Base-by-base conservation (phyloP, 139 green algal genomes). In the Dunaliella primolecta region DNA sequence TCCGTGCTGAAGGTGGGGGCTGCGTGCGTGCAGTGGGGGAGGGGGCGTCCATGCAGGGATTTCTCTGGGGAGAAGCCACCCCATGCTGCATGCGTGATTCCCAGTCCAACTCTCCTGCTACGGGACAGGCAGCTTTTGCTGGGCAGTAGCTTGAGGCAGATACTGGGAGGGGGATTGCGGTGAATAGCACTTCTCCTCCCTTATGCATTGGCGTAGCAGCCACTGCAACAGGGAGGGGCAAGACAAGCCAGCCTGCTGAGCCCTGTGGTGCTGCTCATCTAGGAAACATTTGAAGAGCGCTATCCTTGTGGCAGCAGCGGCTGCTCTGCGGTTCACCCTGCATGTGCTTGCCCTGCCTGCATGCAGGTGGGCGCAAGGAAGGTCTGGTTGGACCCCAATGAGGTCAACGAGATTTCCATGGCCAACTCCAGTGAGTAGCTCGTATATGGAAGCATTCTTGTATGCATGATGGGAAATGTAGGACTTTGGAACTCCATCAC, bases 321-420 rank as follows among this genome's bases (percentile, higher is more conserved):
- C 23, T 37, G 7, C 78, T 56, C 33, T 29, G 78, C 11, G 37
- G 37, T 32, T 75, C 24, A 15, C 24, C 57, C 20, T 85, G 20
- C 32, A 71, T 83, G 79, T 29, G 2, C 29, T 2, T 36, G 36
- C 33, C n/a, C 31, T 30, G 75, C 25, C 3, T n/a, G n/a, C n/a
- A n/a, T 25, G 80, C 31, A 78, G 80, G 80, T 84, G 25, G 80
- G 56, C 25, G 70, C 35, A 25, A 25, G 38, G 77, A 98, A 99
- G 90, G 95, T 99, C 56, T 99, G 97, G 97, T 93, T 99, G 78
- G 97, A 99, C 87, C 97, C 97, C 91, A 99, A 99, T 94, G 97
- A 99, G 91, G 97, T 98, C 84, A 98, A 97, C 82, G 97, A 99
- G 77, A 98, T 99, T 84, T 98, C 95, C 75, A 99, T 99, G 97